Percentiles rank a stretch among this genome's conserved stretches.
phyloP scores from a whole-genome alignment of 306 rosid species.

The Delonix regia region DNA sequence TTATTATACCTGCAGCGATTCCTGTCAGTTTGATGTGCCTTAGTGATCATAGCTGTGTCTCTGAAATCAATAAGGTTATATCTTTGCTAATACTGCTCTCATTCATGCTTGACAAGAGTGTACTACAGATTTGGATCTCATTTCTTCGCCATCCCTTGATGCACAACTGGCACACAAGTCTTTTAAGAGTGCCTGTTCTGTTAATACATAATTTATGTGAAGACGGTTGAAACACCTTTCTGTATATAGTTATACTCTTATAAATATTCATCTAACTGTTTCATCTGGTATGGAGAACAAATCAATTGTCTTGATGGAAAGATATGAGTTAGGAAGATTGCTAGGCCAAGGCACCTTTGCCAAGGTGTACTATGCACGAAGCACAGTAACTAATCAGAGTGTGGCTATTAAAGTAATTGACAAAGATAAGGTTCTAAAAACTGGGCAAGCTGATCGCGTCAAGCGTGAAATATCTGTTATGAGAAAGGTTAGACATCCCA shows the following conservation, averaged over 20 bases:
- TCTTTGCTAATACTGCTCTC: constrained; percentile 32
- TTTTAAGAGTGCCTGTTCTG: constrained; percentile 45
- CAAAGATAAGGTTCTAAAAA: constrained; percentile 67
- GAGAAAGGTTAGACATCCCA: constrained; percentile 82
- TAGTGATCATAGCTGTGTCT: constrained; percentile 35
- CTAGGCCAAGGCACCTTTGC: constrained; percentile 89
- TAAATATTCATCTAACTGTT: constrained; percentile 30
- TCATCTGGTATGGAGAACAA: constrained; percentile 63
- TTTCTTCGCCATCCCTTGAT: constrained; percentile 40
- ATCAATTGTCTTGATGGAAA: constrained; percentile 55
- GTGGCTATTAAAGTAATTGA: constrained; percentile 83
- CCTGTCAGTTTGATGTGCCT: constrained; percentile 51
- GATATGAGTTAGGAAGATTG: constrained; percentile 76
- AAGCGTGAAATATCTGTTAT: constrained; percentile 77
- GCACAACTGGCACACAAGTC: constrained; percentile 47
- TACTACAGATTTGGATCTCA: constrained; percentile 29
- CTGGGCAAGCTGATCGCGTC: constrained; percentile 62
- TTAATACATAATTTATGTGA: constrained; percentile 51
- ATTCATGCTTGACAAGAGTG: constrained; percentile 40
- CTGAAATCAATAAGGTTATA: constrained; percentile 45
- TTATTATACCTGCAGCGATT: constrained; percentile 21
- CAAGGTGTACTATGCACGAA: constrained; percentile 84
- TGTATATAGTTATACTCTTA: constrained; percentile 31
- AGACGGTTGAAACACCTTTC: constrained; percentile 60
- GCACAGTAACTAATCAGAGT: constrained; percentile 61